phyloP scores from a whole-genome alignment of 306 rosid genomes.

The Vigna angularis region DNA sequence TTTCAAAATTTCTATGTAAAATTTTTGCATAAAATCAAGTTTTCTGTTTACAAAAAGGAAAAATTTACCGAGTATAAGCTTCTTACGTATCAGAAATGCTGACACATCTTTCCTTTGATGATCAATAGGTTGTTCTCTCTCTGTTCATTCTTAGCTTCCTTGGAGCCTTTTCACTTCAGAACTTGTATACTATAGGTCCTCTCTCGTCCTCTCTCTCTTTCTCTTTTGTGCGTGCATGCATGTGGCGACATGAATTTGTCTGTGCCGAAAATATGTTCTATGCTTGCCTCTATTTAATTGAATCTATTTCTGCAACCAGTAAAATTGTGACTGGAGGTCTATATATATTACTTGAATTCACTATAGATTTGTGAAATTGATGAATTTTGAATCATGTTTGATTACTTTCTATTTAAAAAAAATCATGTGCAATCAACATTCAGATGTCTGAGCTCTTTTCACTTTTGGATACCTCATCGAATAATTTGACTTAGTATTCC shows the following conservation, averaged over 20 bases:
- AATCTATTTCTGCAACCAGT: neutral
- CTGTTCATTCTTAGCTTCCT: slow-evolving; percentile 76
- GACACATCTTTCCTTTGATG: slow-evolving; percentile 48
- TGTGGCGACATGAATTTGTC: slow-evolving; percentile 13
- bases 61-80: slow-evolving; percentile 2
- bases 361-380: slow-evolving; percentile 3
- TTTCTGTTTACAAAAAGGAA: neutral
- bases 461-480: neutral
- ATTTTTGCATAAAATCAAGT: neutral
- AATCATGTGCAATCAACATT: neutral
- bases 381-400: slow-evolving; percentile 12
- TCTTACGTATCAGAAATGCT: slow-evolving; percentile 1
- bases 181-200: slow-evolving; percentile 70
- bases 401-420: neutral
- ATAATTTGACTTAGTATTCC: slow-evolving; percentile 10
- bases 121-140: slow-evolving; percentile 67
- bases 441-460: neutral
- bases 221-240: neutral
- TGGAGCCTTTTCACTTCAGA: slow-evolving; percentile 74
- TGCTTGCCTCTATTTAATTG: slow-evolving; percentile 1
- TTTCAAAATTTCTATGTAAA: slow-evolving; percentile 9
- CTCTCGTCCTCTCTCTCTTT: slow-evolving; percentile 32
- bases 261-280: neutral
- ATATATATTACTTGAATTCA: slow-evolving; percentile 27
- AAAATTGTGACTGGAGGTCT: slow-evolving; percentile 7